Evolutionary conservation across 75 land plant genomes (phyloP).

Genomic region (Pseudotsuga menziesii): DNA sequence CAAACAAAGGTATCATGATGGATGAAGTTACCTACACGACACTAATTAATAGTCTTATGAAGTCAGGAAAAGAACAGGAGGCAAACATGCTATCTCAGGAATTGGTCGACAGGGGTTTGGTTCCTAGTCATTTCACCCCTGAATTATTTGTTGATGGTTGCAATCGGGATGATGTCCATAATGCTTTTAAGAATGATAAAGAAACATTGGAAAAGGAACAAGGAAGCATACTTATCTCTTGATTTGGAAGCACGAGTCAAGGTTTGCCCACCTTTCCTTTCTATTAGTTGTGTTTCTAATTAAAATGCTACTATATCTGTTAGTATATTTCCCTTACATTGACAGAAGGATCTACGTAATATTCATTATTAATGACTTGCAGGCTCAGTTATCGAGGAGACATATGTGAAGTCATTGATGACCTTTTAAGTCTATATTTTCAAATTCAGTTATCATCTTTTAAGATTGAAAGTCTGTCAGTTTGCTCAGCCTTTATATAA

Average conservation of each 20-base stretch:
- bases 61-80: slow-evolving; percentile 10
- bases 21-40: slow-evolving; percentile 65
- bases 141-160: slow-evolving; percentile 31
- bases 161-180: background rate
- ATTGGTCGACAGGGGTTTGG: slow-evolving; percentile 24
- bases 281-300: background rate
- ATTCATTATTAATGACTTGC: background rate
- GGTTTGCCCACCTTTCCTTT: slow-evolving; percentile 1
- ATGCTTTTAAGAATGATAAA: background rate
- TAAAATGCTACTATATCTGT: background rate
- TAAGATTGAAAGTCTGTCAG: no score
- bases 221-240: background rate
- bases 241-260: background rate
- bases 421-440: background rate
- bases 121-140: slow-evolving; percentile 24
- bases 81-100: slow-evolving; percentile 5
- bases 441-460: background rate
- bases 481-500: background rate
- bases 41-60: slow-evolving; percentile 33
- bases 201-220: background rate
- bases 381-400: background rate
- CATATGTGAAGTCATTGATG: background rate
- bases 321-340: background rate
- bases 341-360: background rate
- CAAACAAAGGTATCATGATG: slow-evolving; percentile 20